A percentile compares a stretch with the other conserved stretches of the same genome.
Conservation (phyloP, 2,329 filamentous ascomycete species). For the Alternaria alternata region DNA sequence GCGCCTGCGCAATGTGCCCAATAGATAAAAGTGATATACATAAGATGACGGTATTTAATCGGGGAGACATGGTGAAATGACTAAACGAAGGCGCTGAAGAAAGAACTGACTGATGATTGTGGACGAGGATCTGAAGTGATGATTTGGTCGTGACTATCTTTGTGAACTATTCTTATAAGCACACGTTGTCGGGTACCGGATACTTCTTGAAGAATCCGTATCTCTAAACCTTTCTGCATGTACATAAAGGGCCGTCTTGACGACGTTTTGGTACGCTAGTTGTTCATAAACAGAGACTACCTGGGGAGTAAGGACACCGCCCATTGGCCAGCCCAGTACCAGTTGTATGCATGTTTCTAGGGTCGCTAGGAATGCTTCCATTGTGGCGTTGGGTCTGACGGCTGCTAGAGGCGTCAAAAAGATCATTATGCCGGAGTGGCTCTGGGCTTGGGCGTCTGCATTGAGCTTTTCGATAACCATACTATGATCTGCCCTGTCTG, state of each 20-base stretch:
- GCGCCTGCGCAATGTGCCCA: neutral
- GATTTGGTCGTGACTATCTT: neutral
- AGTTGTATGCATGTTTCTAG: neutral
- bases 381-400: neutral
- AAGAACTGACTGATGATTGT: neutral
- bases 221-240: neutral
- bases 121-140: neutral
- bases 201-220: fast-evolving
- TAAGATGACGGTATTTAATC: neutral
- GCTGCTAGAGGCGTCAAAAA: neutral
- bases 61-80: neutral
- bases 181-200: neutral
- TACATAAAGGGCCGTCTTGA: neutral
- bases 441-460: neutral
- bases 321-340: neutral
- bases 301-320: neutral
- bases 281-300: neutral
- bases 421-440: neutral
- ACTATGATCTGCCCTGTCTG: neutral
- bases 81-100: neutral
- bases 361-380: neutral
- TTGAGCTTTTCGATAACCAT: neutral
- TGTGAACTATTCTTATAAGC: neutral
- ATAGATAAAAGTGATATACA: neutral
- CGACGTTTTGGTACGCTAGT: no score